Evolutionary conservation across 805 yeast genomes (phyloP).

Genomic region (Candida namnaoensis): DNA sequence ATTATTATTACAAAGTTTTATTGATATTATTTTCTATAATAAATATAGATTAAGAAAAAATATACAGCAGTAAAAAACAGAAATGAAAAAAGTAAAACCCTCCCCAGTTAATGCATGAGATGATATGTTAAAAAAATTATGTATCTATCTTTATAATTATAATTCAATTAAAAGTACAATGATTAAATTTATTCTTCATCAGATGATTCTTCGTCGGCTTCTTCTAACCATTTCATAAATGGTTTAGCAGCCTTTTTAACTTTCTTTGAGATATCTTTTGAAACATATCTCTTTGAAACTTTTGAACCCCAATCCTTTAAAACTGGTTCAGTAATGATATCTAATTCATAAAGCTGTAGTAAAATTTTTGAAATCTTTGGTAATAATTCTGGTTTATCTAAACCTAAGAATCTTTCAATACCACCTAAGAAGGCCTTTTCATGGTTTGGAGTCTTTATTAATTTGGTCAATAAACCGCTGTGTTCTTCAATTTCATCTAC

Average conservation of each 20-base stretch:
- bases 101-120: too few species aligned
- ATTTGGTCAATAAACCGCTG: conserved; percentile 73
- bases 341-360: conserved; percentile 74
- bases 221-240: conserved; percentile 88
- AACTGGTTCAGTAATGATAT: conserved; percentile 76
- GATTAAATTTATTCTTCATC: conserved; percentile 17
- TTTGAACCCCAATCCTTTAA: conserved; percentile 81
- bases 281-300: conserved; percentile 87
- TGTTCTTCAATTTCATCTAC: conserved; percentile 67
- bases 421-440: conserved; percentile 94
- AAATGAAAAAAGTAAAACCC: too few species aligned
- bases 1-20: too few species aligned
- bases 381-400: conserved; percentile 66
- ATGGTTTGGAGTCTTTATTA: conserved; percentile 56
- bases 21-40: too few species aligned
- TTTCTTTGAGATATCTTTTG: conserved; percentile 86
- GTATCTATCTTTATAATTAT: too few species aligned
- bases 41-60: too few species aligned
- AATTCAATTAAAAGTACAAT: too few species aligned
- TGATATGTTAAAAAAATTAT: neutral
- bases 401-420: conserved; percentile 84
- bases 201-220: conserved; percentile 72
- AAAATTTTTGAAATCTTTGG: conserved; percentile 73
- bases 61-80: too few species aligned
- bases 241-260: conserved; percentile 96